Evolutionary conservation across 2,329 filamentous ascomycete genomes (phyloP).

Genomic region (Hirsutella minnesotensis): DNA sequence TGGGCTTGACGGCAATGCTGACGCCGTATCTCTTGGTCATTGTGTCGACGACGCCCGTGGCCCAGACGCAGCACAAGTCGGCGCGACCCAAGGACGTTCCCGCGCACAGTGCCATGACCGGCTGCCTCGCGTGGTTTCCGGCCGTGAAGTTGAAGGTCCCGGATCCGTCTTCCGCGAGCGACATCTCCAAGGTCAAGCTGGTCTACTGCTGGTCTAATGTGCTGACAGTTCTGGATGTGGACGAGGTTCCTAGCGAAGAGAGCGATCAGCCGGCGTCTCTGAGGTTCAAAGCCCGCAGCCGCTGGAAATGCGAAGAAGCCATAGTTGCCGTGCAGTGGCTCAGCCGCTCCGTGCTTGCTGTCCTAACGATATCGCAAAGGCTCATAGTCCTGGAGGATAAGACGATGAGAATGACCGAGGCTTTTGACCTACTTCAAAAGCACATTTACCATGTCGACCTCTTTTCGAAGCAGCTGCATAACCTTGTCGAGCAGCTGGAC

Average conservation of each 20-base stretch:
- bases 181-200: constrained; percentile 71
- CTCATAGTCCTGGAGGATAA: constrained; percentile 86
- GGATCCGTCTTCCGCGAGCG: constrained; percentile 53
- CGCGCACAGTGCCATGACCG: constrained; percentile 83
- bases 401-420: constrained; percentile 82
- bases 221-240: constrained; percentile 83
- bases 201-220: constrained; percentile 99
- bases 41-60: constrained; percentile 90
- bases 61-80: constrained; percentile 92
- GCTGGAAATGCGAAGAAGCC: constrained; percentile 89
- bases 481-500: constrained; percentile 76
- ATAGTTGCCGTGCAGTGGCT: constrained; percentile 97
- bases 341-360: constrained; percentile 79
- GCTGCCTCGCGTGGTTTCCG: constrained; percentile 93
- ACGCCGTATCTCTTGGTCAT: constrained; percentile 94
- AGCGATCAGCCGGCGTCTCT: constrained; percentile 69
- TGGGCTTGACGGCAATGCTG: constrained; percentile 89
- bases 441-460: constrained; percentile 87
- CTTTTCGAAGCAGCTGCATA: constrained; percentile 78
- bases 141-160: constrained; percentile 80
- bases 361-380: constrained; percentile 88
- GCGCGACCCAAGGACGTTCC: constrained; percentile 82
- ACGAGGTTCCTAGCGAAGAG: constrained; percentile 56
- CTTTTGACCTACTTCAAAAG: constrained; percentile 82
- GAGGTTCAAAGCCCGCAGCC: constrained; percentile 68